A percentile compares a stretch with the other conserved stretches of the same genome.
Evolutionary conservation across 352 stramenopile genomes (phyloP).

Genomic region (Halophytophthora batemanensis): DNA sequence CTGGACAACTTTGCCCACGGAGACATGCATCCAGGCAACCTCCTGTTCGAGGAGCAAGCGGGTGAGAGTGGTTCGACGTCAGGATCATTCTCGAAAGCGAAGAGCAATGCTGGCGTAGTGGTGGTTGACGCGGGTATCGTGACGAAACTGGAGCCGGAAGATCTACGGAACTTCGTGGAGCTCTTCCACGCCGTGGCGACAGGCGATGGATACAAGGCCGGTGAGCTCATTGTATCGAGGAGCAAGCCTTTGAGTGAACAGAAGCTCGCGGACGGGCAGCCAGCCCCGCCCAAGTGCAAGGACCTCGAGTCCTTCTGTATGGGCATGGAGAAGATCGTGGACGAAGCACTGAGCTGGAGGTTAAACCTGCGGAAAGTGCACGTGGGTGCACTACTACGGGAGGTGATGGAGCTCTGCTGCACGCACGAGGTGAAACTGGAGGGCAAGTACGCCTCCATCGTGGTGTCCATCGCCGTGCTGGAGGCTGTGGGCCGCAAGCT

Average conservation of each 20-base stretch:
- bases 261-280: conserved; percentile 23
- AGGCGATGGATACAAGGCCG: conserved; percentile 76
- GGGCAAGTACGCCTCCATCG: conserved; percentile 92
- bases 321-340: conserved; percentile 72
- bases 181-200: conserved; percentile 82
- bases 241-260: conserved; percentile 40
- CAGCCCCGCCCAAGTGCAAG: conserved; percentile 43
- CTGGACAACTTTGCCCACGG: conserved; percentile 94
- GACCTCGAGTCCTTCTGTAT: conserved; percentile 71
- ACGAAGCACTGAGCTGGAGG: conserved; percentile 57
- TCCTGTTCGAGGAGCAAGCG: conserved; percentile 65
- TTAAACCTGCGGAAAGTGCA: conserved; percentile 73
- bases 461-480: conserved; percentile 93
- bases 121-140: conserved; percentile 86
- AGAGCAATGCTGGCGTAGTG: conserved; percentile 46
- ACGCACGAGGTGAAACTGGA: conserved; percentile 92
- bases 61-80: background rate
- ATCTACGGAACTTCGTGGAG: conserved; percentile 84
- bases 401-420: conserved; percentile 90
- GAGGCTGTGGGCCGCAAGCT: conserved; percentile 90
- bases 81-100: conserved; percentile 19
- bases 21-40: conserved; percentile 92
- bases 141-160: conserved; percentile 67
- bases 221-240: conserved; percentile 68
- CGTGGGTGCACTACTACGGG: conserved; percentile 60